Evolutionary conservation across 106 monocot species (phyloP).

Genomic region (Acorus gramineus): DNA sequence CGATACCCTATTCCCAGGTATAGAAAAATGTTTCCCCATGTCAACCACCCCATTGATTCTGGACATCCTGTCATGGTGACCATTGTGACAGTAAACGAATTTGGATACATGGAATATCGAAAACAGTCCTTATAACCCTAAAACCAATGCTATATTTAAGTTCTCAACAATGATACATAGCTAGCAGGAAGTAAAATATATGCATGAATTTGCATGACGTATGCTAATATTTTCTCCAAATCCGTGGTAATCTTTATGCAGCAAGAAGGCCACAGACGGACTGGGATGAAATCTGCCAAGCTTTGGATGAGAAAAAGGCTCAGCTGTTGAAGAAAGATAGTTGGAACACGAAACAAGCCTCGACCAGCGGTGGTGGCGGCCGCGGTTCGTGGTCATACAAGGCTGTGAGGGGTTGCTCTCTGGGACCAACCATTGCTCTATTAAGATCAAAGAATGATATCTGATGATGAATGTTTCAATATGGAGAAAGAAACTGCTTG

Average conservation of each 20-base stretch:
- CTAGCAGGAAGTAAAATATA: neutral
- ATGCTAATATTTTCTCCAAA: neutral
- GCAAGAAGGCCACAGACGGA: slow-evolving; percentile 9
- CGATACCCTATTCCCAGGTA: no score
- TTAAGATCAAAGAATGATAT: slow-evolving; percentile 20
- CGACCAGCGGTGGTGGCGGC: neutral
- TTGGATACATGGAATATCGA: no score
- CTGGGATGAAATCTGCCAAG: slow-evolving; percentile 41
- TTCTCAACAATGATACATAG: no score
- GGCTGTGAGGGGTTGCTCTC: slow-evolving; percentile 27
- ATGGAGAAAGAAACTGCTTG: no score
- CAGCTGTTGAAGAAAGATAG: slow-evolving; percentile 30
- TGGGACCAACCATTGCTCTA: slow-evolving; percentile 39
- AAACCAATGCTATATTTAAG: no score
- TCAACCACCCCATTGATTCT: no score
- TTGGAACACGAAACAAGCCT: slow-evolving; percentile 15
- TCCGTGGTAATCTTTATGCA: neutral
- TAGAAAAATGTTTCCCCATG: no score
- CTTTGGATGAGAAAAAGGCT: slow-evolving; percentile 30
- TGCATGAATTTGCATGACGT: neutral
- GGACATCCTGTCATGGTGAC: no score
- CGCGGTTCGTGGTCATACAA: slow-evolving; percentile 31
- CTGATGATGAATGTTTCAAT: neutral
- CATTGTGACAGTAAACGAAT: no score
- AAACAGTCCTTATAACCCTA: no score